Conservation (phyloP, 2,329 filamentous ascomycete genomes). For the Rutstroemia sp. region DNA sequence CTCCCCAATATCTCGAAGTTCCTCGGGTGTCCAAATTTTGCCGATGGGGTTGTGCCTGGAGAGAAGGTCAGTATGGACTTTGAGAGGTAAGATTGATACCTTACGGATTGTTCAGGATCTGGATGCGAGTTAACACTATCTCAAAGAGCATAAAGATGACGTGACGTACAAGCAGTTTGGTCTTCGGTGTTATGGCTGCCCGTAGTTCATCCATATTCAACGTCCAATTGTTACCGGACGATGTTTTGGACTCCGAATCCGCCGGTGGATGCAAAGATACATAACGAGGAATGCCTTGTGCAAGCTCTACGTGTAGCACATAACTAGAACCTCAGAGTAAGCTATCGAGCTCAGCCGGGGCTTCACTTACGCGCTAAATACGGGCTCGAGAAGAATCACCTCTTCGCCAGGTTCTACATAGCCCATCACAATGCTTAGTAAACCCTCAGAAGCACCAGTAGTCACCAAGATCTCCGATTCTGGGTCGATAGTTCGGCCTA, state of each 20-base stretch:
- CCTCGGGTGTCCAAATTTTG: not conserved
- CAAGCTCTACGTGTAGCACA: not conserved
- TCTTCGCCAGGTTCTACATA: too few relatives aligned
- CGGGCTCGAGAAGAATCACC: too few relatives aligned
- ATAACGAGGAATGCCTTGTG: not conserved
- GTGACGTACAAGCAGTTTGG: not conserved
- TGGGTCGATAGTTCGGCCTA: too few relatives aligned
- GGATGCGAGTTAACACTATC: not conserved
- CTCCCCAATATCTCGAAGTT: not conserved
- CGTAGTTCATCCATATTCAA: not conserved
- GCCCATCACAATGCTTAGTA: too few relatives aligned
- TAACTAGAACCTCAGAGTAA: not conserved
- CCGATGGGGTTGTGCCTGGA: not conserved
- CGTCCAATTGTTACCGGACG: not conserved
- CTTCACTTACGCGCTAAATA: too few relatives aligned
- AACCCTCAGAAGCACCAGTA: too few relatives aligned
- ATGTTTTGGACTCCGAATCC: not conserved
- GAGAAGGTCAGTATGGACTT: not conserved
- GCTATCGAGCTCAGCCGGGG: too few relatives aligned
- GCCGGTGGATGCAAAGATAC: constrained; percentile 2
- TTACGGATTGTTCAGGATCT: not conserved
- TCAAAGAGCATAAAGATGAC: not conserved
- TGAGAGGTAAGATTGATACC: not conserved
- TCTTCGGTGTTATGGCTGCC: constrained; percentile 3
- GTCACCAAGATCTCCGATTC: too few relatives aligned